Percentiles rank a stretch among this genome's conserved stretches.
Evolutionary conservation across 768 basidiomycete species (phyloP).

Genomic region (Butyriboletus loyo): DNA sequence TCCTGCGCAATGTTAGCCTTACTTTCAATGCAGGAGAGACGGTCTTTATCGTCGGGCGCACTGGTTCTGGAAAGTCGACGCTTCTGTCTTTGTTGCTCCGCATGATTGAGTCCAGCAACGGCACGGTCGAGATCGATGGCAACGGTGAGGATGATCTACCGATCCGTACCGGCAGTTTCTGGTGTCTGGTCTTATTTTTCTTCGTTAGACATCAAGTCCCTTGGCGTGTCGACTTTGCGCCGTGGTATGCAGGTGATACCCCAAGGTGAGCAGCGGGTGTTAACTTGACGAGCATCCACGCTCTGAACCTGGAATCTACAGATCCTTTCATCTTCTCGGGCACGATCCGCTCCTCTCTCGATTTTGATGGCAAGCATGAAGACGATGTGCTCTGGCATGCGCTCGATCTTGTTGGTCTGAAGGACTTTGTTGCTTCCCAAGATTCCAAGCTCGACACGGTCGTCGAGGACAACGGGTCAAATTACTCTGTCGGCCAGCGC

Average conservation of each 20-base stretch:
- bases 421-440: conserved; percentile 71
- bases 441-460: conserved; percentile 75
- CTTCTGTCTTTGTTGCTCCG: conserved; percentile 63
- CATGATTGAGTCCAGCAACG: conserved; percentile 68
- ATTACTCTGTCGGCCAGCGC: conserved; percentile 85
- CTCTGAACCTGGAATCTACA: background rate
- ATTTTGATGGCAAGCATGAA: conserved; percentile 22
- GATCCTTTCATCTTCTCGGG: conserved; percentile 35
- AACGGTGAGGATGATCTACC: conserved; percentile 32
- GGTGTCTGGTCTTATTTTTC: conserved; percentile 42
- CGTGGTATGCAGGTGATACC: conserved; percentile 31
- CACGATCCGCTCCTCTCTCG: conserved; percentile 28
- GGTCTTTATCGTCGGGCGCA: conserved; percentile 76
- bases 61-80: conserved; percentile 75
- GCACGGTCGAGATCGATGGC: conserved; percentile 79
- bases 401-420: conserved; percentile 41
- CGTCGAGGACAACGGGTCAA: conserved; percentile 73
- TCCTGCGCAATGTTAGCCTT: conserved; percentile 56
- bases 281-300: background rate
- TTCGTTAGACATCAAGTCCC: conserved; percentile 80
- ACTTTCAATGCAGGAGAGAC: conserved; percentile 68
- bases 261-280: conserved; percentile 17
- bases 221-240: conserved; percentile 45
- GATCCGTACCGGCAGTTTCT: conserved; percentile 59
- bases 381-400: conserved; percentile 40